Evolutionary conservation across 352 stramenopile genomes (phyloP).

Genomic region (Phytophthora palmivora): DNA sequence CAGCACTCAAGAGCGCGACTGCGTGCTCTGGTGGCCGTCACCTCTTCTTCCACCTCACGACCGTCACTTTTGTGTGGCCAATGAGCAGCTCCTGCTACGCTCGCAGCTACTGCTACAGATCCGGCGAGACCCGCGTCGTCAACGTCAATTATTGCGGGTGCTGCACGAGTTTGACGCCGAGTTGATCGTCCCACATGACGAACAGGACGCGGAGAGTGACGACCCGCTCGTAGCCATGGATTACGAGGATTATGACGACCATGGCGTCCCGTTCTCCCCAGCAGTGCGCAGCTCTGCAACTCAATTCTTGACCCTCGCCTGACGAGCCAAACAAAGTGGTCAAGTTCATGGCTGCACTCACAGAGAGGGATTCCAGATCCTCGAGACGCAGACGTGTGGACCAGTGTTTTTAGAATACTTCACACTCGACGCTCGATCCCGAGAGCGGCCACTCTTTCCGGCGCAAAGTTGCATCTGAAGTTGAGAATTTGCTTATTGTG

Average conservation of each 20-base stretch:
- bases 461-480: constrained; percentile 57
- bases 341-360: constrained; percentile 49
- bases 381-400: constrained; percentile 64
- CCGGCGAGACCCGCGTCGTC: constrained; percentile 25
- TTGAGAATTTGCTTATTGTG: constrained; percentile 49
- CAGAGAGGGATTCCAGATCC: constrained; percentile 45
- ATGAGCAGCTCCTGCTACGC: constrained; percentile 68
- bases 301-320: constrained; percentile 60
- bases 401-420: constrained; percentile 72
- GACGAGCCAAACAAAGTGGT: constrained; percentile 58
- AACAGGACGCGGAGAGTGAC: constrained; percentile 36
- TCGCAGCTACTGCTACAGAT: constrained; percentile 68
- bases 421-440: constrained; percentile 70
- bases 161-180: constrained; percentile 48
- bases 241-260: constrained; percentile 45
- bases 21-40: constrained; percentile 68
- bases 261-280: constrained; percentile 29
- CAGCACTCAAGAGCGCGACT: constrained; percentile 64
- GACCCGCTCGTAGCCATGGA: constrained; percentile 36
- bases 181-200: constrained; percentile 32
- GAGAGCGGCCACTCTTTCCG: constrained; percentile 60
- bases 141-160: constrained; percentile 38
- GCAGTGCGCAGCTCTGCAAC: constrained; percentile 20
- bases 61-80: constrained; percentile 65
- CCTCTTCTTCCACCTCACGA: constrained; percentile 86